Evolutionary conservation across 768 basidiomycete species (phyloP).

Genomic region (Aureoboletus auriporus): DNA sequence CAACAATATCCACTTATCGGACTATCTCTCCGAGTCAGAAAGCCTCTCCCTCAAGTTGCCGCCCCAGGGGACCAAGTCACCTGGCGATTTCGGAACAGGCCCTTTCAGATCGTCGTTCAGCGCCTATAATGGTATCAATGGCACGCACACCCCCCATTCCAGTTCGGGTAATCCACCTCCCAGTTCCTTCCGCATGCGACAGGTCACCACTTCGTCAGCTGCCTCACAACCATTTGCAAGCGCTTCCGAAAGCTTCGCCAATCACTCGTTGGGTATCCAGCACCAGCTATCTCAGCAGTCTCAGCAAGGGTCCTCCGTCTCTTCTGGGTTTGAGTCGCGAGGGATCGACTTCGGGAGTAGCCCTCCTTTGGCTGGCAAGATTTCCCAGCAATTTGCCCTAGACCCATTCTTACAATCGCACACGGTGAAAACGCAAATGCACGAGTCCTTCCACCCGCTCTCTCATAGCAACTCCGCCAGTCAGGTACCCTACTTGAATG

Average conservation of each 20-base stretch:
- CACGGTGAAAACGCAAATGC: constrained; percentile 25
- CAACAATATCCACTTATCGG: constrained; percentile 30
- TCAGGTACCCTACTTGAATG: constrained; percentile 36
- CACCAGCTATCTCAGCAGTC: constrained; percentile 33
- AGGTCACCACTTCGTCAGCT: constrained; percentile 26
- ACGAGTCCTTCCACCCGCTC: constrained; percentile 31
- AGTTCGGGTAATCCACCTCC: constrained; percentile 30
- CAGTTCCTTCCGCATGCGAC: constrained; percentile 35
- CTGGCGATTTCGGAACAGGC: constrained; percentile 33
- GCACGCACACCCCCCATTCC: constrained; percentile 19
- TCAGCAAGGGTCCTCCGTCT: constrained; percentile 21
- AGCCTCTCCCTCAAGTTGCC: constrained; percentile 31
- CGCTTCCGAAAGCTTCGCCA: constrained; percentile 22
- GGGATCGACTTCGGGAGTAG: constrained; percentile 32
- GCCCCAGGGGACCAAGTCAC: constrained; percentile 24
- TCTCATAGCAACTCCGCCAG: constrained; percentile 29
- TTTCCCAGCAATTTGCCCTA: constrained; percentile 29
- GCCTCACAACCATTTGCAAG: constrained; percentile 22
- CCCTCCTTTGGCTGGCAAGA: constrained; percentile 23
- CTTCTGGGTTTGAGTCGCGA: constrained; percentile 25
- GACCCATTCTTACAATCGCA: constrained; percentile 34
- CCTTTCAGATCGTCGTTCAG: constrained; percentile 36
- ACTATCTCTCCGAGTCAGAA: constrained; percentile 33
- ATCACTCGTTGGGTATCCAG: constrained; percentile 28
- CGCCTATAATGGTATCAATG: constrained; percentile 28